Evolutionary conservation across 148 eudicot species (phyloP), one percentile per base, ranked within the genome.

Genomic region (Nepenthes gracilis): DNA sequence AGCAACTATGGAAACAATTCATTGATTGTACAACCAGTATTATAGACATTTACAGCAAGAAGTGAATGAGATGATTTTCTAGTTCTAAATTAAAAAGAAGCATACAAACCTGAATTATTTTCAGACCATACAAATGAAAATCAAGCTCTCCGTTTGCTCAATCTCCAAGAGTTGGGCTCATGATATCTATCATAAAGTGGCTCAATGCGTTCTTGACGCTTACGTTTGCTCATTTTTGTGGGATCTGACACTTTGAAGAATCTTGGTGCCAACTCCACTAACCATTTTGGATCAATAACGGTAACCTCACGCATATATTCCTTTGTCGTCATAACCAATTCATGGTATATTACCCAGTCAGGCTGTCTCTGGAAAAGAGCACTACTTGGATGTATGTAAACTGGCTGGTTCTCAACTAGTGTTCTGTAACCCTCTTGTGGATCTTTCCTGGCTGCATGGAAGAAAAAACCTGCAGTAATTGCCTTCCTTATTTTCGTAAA

Each of bases 241-340:
- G 96, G 95, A 68, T 93, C 99, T 9, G 96, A 67, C 43, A 77
- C 85, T 65, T 93, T 93, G 70, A 93, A 93, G 75, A 88, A 93
- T 57, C 96, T 81, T 4, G 95, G 96, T 3, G 99, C 96, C 57
- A 91, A 63, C 45, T 91, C 97, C 12, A 87, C 92, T 40, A 88
- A 82, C 96, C 96, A 85, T 65, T 90, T 90, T 5, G 97, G 95
- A 57, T 86, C 95, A 34, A 93, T 62, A 1, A 82, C 95, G 1
- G 89, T 77, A 4, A 84, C 95, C 76, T 93, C 99, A n/a, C 99
- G 78, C 99, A 93, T 88, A 51, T 93, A 88, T 58, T 93, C 99
- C 58, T 93, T 93, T 2, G 99, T 88, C 0, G 99, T 93, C 99
- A 93, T 93, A 10, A 93, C 96, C 62, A 93, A 67, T 73, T 93